Evolutionary conservation across 495 filamentous ascomycete genomes (phyloP).

Genomic region (Venustampulla echinocandica): DNA sequence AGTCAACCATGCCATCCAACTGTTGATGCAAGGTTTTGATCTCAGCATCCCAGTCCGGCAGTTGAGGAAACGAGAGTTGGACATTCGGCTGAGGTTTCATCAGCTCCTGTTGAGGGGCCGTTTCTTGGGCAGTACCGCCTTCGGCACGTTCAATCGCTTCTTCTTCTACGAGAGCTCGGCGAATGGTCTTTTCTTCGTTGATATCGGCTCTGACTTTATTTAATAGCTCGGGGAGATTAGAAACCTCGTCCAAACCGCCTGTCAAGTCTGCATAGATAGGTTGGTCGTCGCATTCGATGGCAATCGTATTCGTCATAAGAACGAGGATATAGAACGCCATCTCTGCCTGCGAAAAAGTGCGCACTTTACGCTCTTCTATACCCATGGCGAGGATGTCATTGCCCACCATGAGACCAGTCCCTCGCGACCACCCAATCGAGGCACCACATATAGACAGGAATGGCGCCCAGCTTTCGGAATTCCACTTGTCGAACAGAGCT

Average conservation of each 20-base stretch:
- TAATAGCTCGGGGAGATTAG: constrained; percentile 87
- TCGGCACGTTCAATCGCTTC: constrained; percentile 90
- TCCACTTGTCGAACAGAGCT: constrained; percentile 93
- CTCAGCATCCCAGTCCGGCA: constrained; percentile 82
- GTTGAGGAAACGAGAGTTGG: constrained; percentile 76
- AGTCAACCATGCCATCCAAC: constrained; percentile 91
- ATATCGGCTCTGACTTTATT: constrained; percentile 75
- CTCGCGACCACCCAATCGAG: constrained; percentile 96
- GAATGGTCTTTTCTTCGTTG: constrained; percentile 83
- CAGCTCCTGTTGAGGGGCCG: constrained; percentile 46
- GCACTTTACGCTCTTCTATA: constrained; percentile 85
- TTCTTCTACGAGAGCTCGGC: constrained; percentile 83
- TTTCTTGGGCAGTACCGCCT: constrained; percentile 86
- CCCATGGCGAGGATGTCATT: constrained; percentile 96
- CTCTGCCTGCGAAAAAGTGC: constrained; percentile 96
- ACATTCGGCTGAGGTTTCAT: constrained; percentile 72
- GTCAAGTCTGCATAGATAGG: constrained; percentile 94
- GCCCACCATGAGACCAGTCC: constrained; percentile 90
- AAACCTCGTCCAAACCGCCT: constrained; percentile 89
- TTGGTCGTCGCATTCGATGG: constrained; percentile 84
- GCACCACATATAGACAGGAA: constrained; percentile 96
- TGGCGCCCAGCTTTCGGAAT: constrained; percentile 90
- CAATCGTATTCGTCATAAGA: constrained; percentile 83
- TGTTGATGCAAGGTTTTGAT: constrained; percentile 72
- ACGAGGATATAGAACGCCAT: constrained; percentile 98